phyloP scores from a whole-genome alignment of 2,329 filamentous ascomycete species.

The Emmonsiellopsis sp. region DNA sequence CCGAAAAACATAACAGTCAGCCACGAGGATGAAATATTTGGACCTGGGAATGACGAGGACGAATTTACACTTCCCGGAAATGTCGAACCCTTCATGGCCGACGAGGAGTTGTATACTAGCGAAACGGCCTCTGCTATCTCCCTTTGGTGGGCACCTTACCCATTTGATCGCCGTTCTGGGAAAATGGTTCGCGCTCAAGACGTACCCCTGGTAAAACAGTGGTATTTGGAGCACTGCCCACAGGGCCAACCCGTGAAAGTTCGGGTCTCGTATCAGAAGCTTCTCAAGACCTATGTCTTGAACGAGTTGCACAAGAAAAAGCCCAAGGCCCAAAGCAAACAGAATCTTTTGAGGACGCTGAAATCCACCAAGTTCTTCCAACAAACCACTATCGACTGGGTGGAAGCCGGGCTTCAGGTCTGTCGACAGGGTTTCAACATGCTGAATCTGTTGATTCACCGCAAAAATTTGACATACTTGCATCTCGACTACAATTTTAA shows the following conservation, averaged over 20 bases:
- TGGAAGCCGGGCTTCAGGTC: conserved; percentile 95
- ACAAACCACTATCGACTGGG: conserved; percentile 98
- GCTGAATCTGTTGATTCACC: conserved; percentile 93
- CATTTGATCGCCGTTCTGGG: conserved; percentile 88
- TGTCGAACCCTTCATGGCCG: conserved; percentile 78
- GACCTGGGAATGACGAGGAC: conserved; percentile 67
- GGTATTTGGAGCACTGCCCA: conserved; percentile 94
- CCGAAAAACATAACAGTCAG: conserved; percentile 88
- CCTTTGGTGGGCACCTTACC: conserved; percentile 96
- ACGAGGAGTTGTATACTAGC: conserved; percentile 79
- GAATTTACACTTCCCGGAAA: conserved; percentile 74
- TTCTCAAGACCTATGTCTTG: conserved; percentile 89
- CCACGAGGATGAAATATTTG: conserved; percentile 92
- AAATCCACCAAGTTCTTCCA: conserved; percentile 99
- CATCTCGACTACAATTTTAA: conserved; percentile 99
- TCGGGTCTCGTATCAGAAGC: conserved; percentile 94
- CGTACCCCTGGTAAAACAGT: conserved; percentile 93
- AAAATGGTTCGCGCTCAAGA: conserved; percentile 96
- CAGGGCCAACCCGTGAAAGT: conserved; percentile 91
- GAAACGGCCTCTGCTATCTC: conserved; percentile 88
- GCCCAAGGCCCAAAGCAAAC: conserved; percentile 90
- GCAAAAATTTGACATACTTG: conserved; percentile 95
- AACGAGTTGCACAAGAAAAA: conserved; percentile 96
- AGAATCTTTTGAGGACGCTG: conserved; percentile 77
- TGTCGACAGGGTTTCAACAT: conserved; percentile 99